Conservation (phyloP, 306 rosid genomes). For the Lagenaria siceraria region DNA sequence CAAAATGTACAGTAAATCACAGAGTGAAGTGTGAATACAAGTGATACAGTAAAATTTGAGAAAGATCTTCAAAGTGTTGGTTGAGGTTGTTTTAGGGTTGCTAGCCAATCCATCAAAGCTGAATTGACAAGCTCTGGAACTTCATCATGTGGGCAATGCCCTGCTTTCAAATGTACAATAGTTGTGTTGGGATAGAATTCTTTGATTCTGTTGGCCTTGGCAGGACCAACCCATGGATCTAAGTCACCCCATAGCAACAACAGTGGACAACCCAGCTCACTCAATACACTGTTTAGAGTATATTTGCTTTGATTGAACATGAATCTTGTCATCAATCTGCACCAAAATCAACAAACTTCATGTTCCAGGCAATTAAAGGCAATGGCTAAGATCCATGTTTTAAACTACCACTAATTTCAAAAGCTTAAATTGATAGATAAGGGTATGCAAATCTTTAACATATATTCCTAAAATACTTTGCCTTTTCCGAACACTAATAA, state of each 20-base stretch:
- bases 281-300: slow-evolving; percentile 53
- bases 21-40: not conserved
- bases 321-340: slow-evolving; percentile 85
- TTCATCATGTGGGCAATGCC: slow-evolving; percentile 93
- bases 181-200: slow-evolving; percentile 68
- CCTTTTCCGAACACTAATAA: not conserved
- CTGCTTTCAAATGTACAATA: slow-evolving; percentile 69
- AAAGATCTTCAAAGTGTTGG: slow-evolving; percentile 19
- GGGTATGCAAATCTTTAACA: not conserved
- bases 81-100: slow-evolving; percentile 28
- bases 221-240: slow-evolving; percentile 96
- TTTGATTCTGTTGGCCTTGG: slow-evolving; percentile 62
- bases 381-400: not conserved
- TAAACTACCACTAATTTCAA: not conserved
- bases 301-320: slow-evolving; percentile 69
- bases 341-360: not conserved
- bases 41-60: not conserved
- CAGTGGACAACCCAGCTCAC: slow-evolving; percentile 69
- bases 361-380: not conserved
- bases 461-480: not conserved
- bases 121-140: slow-evolving; percentile 65
- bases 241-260: slow-evolving; percentile 90
- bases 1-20: not conserved
- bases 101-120: slow-evolving; percentile 70
- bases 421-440: not conserved